These are phyloP conservation scores for Filobasidium wieringae DNA, from an alignment of 768 basidiomycete species.

Conservation along the genomic window DNA sequence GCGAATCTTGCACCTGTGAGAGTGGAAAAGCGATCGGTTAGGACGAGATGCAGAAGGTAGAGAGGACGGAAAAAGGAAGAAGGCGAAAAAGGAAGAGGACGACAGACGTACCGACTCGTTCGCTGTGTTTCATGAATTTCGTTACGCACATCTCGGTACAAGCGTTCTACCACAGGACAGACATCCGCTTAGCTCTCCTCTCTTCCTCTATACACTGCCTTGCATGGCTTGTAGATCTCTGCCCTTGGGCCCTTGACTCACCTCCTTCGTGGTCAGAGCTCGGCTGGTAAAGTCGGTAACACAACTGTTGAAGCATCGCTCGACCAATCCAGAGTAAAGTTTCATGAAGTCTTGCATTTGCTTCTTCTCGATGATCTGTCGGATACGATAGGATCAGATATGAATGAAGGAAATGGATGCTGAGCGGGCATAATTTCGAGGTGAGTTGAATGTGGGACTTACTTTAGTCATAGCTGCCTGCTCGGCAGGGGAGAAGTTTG, in stretches of 20 bases:
- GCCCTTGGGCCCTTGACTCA: slow-evolving; percentile 26
- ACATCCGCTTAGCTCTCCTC: neutral
- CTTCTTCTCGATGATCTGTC: slow-evolving; percentile 85
- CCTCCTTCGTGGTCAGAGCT: slow-evolving; percentile 86
- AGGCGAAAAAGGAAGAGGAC: no score
- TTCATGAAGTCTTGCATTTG: slow-evolving; percentile 99
- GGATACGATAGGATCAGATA: neutral
- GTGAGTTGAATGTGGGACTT: neutral
- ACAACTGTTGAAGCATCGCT: slow-evolving; percentile 90
- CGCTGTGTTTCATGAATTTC: slow-evolving; percentile 95
- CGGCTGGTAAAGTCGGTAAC: slow-evolving; percentile 96
- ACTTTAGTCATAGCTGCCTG: slow-evolving; percentile 76
- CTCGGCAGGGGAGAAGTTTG: slow-evolving; percentile 73
- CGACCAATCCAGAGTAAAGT: slow-evolving; percentile 87
- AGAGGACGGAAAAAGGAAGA: no score
- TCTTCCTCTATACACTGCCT: no score
- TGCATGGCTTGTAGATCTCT: no score
- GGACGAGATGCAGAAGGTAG: no score
- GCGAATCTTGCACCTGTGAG: no score
- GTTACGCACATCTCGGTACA: slow-evolving; percentile 90
- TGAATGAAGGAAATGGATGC: no score
- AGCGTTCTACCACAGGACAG: slow-evolving; percentile 49
- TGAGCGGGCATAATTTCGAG: neutral
- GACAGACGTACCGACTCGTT: slow-evolving; percentile 86
- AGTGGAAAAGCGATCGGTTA: no score